Conservation (phyloP, 768 basidiomycete genomes). For the Xerocomellus chrysenteron region DNA sequence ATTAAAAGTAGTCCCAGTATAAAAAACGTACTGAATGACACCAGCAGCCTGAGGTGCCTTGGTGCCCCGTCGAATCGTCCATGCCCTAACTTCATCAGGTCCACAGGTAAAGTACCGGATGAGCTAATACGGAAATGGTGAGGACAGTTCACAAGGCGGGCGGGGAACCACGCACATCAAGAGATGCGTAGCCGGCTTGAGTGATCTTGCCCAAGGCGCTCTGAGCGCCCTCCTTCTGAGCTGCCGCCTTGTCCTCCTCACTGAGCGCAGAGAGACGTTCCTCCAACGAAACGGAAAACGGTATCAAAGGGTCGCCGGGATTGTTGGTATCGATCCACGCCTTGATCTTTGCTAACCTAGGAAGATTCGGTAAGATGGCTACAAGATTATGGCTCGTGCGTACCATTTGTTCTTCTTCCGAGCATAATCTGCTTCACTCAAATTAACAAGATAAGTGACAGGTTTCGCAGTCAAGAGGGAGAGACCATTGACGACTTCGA, state of each 20-base stretch:
- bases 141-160: background rate
- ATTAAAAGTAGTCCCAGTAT: background rate
- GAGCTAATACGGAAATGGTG: constrained; percentile 46
- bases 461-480: constrained; percentile 94
- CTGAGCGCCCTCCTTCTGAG: constrained; percentile 73
- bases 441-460: constrained; percentile 96
- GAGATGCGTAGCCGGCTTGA: constrained; percentile 84
- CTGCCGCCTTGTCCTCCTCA: constrained; percentile 70
- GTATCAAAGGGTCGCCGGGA: constrained; percentile 93
- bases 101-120: constrained; percentile 98
- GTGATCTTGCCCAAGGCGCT: constrained; percentile 91
- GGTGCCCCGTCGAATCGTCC: constrained; percentile 93
- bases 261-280: constrained; percentile 72
- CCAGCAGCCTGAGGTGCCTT: constrained; percentile 98
- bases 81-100: constrained; percentile 94
- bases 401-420: constrained; percentile 99
- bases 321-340: constrained; percentile 97
- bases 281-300: constrained; percentile 95
- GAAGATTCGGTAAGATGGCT: background rate
- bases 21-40: constrained; percentile 81
- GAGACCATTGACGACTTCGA: constrained; percentile 87
- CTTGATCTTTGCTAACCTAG: constrained; percentile 93
- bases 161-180: constrained; percentile 57
- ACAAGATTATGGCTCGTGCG: background rate
- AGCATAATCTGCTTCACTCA: constrained; percentile 90